phyloP scores from a whole-genome alignment of 2,329 filamentous ascomycete genomes.

The Fusarium sulawesiense region DNA sequence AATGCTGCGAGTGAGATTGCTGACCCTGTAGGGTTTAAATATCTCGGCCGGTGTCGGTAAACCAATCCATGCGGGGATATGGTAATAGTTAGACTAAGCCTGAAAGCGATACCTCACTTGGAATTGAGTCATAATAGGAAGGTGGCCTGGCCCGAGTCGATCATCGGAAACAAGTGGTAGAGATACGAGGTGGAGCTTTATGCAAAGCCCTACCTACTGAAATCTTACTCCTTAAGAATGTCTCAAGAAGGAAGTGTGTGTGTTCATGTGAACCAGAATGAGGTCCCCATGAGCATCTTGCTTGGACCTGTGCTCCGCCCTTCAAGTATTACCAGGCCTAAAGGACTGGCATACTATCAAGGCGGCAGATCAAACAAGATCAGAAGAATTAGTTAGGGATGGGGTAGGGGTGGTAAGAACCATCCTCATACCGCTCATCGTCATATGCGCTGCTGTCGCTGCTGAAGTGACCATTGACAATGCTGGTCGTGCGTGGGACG shows the following conservation, averaged over 20 bases:
- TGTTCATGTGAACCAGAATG: slow-evolving; percentile 15
- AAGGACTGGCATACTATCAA: neutral
- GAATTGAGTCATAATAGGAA: slow-evolving; percentile 35
- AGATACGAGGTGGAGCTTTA: slow-evolving; percentile 33
- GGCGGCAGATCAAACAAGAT: slow-evolving; percentile 25
- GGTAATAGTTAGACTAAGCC: slow-evolving; percentile 30
- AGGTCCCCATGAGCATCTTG: slow-evolving; percentile 9
- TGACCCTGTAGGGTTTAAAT: slow-evolving; percentile 26
- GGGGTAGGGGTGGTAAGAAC: slow-evolving; percentile 52
- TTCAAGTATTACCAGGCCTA: slow-evolving; percentile 4
- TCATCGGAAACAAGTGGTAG: slow-evolving; percentile 36
- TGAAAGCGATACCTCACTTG: slow-evolving; percentile 24
- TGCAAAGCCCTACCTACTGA: slow-evolving; percentile 35
- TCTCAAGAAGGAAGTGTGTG: slow-evolving; percentile 13
- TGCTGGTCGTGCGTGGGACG: slow-evolving; percentile 48
- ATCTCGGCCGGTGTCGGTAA: slow-evolving; percentile 16
- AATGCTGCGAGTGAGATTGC: slow-evolving; percentile 29
- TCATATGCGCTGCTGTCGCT: slow-evolving; percentile 48
- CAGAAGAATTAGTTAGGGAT: slow-evolving; percentile 46
- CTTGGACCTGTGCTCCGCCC: slow-evolving; percentile 18
- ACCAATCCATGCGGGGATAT: slow-evolving; percentile 38
- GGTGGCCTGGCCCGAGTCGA: slow-evolving; percentile 24
- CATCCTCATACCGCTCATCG: slow-evolving; percentile 50
- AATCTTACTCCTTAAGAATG: slow-evolving; percentile 16
- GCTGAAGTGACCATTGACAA: slow-evolving; percentile 46